Evolutionary conservation across 1,139 yeast genomes (phyloP).

Genomic region (Scheffersomyces insectosa): DNA sequence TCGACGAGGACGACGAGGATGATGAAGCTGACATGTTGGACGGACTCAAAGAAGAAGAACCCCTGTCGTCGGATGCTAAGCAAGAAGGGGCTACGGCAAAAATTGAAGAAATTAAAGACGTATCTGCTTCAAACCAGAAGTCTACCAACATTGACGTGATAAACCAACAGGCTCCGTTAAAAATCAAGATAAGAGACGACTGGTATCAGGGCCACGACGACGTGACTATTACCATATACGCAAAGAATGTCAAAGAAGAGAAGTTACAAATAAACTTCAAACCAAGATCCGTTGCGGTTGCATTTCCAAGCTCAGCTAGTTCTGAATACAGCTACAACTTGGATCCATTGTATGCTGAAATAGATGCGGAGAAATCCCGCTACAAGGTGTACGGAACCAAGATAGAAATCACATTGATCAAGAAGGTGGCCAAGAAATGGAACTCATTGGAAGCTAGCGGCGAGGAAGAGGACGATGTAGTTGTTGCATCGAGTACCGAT

Average conservation of each 20-base stretch:
- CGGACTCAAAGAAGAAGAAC: conserved; percentile 2
- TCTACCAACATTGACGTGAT: conserved; percentile 36
- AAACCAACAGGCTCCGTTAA: conserved; percentile 42
- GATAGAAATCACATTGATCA: conserved; percentile 60
- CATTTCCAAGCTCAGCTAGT: conserved; percentile 48
- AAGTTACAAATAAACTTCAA: conserved; percentile 38
- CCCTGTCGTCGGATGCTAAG: conserved; percentile 6
- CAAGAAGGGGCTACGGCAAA: conserved; percentile 1
- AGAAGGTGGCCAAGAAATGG: conserved; percentile 45
- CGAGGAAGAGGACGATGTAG: conserved; percentile 4
- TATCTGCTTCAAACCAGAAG: conserved; percentile 3
- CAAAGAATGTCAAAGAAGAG: conserved; percentile 59
- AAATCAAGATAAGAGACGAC: conserved; percentile 59
- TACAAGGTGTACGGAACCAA: conserved; percentile 69
- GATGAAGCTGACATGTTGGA: conserved; percentile 2
- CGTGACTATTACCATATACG: conserved; percentile 71
- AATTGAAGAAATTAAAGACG: not conserved
- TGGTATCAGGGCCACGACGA: conserved; percentile 70
- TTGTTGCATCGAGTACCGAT: conserved; percentile 4
- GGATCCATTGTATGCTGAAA: conserved; percentile 51
- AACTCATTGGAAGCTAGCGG: conserved; percentile 35
- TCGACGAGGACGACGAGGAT: conserved; percentile 9
- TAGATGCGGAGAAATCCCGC: conserved; percentile 47
- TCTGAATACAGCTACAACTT: conserved; percentile 51
- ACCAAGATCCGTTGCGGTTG: conserved; percentile 31